Base-by-base conservation (phyloP, 306 rosid genomes). In the Vigna hirtella region DNA sequence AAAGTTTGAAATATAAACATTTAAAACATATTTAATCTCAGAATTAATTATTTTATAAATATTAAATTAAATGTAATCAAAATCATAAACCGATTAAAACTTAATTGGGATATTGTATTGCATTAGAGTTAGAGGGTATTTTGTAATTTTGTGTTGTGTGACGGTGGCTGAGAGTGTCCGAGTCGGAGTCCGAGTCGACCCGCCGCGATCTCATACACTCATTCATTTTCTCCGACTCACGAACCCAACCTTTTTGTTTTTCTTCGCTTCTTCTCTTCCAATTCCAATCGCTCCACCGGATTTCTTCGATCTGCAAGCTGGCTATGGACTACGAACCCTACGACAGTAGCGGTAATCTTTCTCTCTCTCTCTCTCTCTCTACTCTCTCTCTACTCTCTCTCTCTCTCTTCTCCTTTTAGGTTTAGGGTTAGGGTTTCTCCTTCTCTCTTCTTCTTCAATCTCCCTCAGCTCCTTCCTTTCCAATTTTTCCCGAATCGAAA, bases 311-410 rank as follows among this genome's bases (percentile, higher is more conserved):
- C 78, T 61, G 62, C 85, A 82, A 89, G 65, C 93, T 91, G 92
- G 89, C 94, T 82, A 94, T 94, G 98, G 97, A 92, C 85, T 89
- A 88, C 94, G 96, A 90, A 80, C 98, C 97, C 65, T 90, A 85
- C 77, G 98, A 94, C 80, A 94, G 98, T 86, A 94, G 98, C 76
- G 98, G 98, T 94, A 59, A 87, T 80, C 67, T 70, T 66, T 13
- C 13, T 65, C 83, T 50, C 55, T 74, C 57, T 7, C 56, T 75
- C 38, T 9, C 12, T 26, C 28, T 26, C 28, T 26, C 28, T 26
- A 22, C 70, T 70, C 72, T 12, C 13, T 65, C 83, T 50, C 53
- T 72, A 1, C 57, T 7, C 61, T 75, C 38, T 9, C 4, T 26
- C 45, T 7, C 43, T 70, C 56, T 5, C 18, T 53, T 65, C 30